These are phyloP conservation scores for Flaveria bidentis DNA, from an alignment of 129 eudicot species.

Conservation along the genomic window DNA sequence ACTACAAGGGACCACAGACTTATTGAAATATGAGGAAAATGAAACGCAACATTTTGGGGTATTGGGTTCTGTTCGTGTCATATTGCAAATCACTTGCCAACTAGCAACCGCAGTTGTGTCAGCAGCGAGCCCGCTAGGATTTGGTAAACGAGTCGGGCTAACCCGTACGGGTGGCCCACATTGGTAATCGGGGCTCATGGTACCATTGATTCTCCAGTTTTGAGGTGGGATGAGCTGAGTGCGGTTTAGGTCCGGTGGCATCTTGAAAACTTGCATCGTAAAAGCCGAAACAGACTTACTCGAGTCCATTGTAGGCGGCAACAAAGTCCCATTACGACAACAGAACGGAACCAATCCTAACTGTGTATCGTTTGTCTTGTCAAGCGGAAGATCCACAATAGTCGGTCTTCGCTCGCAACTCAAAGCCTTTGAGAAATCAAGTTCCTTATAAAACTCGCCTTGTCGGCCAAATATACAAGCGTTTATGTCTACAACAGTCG, in stretches of 20 bases:
- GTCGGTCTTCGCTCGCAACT: constrained; percentile 63
- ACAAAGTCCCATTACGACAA: constrained; percentile 64
- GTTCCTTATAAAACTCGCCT: constrained; percentile 44
- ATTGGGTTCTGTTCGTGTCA: constrained; percentile 27
- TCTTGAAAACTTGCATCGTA: constrained; percentile 63
- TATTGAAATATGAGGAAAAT: constrained; percentile 58
- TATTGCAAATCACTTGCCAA: constrained; percentile 70
- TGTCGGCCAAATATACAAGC: constrained; percentile 67
- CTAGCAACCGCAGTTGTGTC: constrained; percentile 54
- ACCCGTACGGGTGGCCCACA: constrained; percentile 63
- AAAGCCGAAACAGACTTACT: constrained; percentile 50
- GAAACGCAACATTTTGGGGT: constrained; percentile 68
- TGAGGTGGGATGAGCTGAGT: constrained; percentile 59
- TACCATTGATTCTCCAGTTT: constrained; percentile 61
- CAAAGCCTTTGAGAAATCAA: constrained; percentile 60
- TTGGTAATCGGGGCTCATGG: constrained; percentile 42
- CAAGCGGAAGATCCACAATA: constrained; percentile 63
- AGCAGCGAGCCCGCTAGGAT: constrained; percentile 49
- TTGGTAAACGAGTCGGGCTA: constrained; percentile 49
- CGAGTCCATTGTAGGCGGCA: constrained; percentile 54
- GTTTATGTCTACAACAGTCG: constrained; percentile 45
- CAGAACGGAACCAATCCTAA: constrained; percentile 65
- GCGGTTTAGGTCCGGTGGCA: constrained; percentile 63
- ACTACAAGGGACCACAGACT: constrained; percentile 59
- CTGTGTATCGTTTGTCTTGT: constrained; percentile 49